These are phyloP conservation scores for Chloris gayana DNA, from an alignment of 176 grass and related monocot species.

Conservation along the genomic window DNA sequence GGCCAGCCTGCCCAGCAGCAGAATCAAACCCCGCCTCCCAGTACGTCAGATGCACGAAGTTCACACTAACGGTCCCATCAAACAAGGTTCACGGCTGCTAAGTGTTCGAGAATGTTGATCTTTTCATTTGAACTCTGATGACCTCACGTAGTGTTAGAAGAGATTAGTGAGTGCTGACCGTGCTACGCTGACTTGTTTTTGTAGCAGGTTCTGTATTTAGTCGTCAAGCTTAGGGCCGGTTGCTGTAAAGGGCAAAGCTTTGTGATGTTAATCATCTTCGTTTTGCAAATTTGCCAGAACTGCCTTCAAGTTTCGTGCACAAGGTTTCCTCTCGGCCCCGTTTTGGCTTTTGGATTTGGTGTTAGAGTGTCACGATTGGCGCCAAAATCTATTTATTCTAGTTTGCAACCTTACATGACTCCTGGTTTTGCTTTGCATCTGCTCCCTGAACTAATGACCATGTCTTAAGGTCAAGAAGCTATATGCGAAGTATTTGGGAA, in stretches of 20 bases:
- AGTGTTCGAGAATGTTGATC: not conserved
- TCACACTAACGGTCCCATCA: constrained; percentile 6
- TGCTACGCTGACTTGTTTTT: not conserved
- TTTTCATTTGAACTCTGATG: not conserved
- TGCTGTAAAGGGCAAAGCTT: not conserved
- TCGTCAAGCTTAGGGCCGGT: not conserved
- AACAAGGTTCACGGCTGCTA: not conserved
- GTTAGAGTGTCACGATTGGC: not conserved
- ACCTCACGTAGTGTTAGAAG: not conserved
- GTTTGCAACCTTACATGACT: not conserved
- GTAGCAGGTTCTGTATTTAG: not conserved
- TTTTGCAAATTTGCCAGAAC: not conserved
- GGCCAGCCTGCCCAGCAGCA: constrained; percentile 30
- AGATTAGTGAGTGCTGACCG: not conserved
- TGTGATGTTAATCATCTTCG: not conserved
- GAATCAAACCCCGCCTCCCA: constrained; percentile 13
- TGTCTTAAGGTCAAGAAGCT: too few relatives aligned
- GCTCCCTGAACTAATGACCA: too few relatives aligned
- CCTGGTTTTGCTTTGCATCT: not conserved
- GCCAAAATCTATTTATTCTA: not conserved
- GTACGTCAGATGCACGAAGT: not conserved
- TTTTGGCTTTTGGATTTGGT: not conserved
- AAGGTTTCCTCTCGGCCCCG: not conserved
- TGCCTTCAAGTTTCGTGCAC: not conserved
- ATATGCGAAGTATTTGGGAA: too few relatives aligned